A percentile compares a stretch with the other conserved stretches of the same genome.
Conservation (phyloP, 495 filamentous ascomycete species). For the Talaromyces ruber region DNA sequence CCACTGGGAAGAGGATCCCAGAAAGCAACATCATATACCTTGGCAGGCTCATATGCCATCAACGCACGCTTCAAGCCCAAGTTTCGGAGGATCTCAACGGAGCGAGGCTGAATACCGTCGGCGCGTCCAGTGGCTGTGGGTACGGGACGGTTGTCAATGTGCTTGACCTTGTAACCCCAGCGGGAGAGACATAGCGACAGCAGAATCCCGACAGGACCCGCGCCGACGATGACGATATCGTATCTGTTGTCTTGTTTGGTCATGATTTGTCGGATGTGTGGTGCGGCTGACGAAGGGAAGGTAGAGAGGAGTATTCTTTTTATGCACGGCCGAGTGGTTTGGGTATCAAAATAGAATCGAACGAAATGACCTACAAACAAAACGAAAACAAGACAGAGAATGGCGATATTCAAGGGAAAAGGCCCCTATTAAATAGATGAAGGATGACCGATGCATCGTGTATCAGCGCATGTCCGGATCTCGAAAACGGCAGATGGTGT, state of each 20-base stretch:
- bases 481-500: slow-evolving; percentile 2
- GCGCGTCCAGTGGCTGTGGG: slow-evolving; percentile 60
- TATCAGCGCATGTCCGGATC: not conserved
- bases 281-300: no score
- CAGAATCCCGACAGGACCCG: slow-evolving; percentile 80
- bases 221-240: slow-evolving; percentile 79
- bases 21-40: slow-evolving; percentile 60
- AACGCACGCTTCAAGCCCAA: slow-evolving; percentile 55
- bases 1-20: slow-evolving; percentile 48
- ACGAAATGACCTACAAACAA: slow-evolving; percentile 1
- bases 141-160: slow-evolving; percentile 56
- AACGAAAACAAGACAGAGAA: slow-evolving; percentile 7
- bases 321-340: not conserved
- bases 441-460: not conserved
- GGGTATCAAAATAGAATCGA: slow-evolving; percentile 3
- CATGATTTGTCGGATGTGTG: slow-evolving; percentile 18
- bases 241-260: slow-evolving; percentile 37
- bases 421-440: not conserved
- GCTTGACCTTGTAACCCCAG: slow-evolving; percentile 62
- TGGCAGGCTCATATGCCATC: slow-evolving; percentile 56
- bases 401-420: not conserved
- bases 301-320: not conserved
- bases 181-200: slow-evolving; percentile 72
- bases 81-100: slow-evolving; percentile 61
- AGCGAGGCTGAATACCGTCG: slow-evolving; percentile 68